These are phyloP conservation scores for Pythium graminicola DNA, from an alignment of 352 stramenopile genomes.

Conservation along the genomic window DNA sequence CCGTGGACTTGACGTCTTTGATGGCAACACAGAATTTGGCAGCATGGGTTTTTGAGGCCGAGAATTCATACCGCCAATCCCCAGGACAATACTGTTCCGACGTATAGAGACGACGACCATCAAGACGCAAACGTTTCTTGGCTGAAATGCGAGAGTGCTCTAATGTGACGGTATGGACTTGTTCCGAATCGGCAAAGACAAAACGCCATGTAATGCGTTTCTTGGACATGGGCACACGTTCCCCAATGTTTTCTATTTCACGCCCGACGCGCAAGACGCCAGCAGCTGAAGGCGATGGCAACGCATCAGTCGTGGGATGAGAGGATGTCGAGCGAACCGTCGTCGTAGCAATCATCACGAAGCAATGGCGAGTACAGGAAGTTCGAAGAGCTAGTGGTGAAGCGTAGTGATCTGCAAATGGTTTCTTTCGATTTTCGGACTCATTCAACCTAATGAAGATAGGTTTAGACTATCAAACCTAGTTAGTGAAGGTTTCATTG, in stretches of 20 bases:
- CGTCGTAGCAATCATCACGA: constrained; percentile 6
- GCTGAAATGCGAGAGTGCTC: constrained; percentile 77
- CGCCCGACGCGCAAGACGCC: constrained; percentile 45
- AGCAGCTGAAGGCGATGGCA: not conserved
- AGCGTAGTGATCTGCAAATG: not conserved
- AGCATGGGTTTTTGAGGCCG: constrained; percentile 29
- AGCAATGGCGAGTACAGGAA: not conserved
- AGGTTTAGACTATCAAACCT: not conserved
- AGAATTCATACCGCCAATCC: constrained; percentile 77
- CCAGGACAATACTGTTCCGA: constrained; percentile 64
- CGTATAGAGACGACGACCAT: constrained; percentile 63
- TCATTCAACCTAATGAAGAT: not conserved
- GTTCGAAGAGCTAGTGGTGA: not conserved
- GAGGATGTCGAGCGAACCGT: not conserved
- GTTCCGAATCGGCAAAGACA: constrained; percentile 59
- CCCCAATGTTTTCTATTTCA: constrained; percentile 81
- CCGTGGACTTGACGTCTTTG: constrained; percentile 61
- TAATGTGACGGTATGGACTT: constrained; percentile 80
- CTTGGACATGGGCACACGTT: constrained; percentile 73
- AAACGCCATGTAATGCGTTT: constrained; percentile 84
- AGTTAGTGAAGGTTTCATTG: no score
- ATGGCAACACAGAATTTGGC: constrained; percentile 59
- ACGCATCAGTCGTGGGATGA: not conserved
- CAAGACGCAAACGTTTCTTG: constrained; percentile 79
- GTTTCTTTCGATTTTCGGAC: constrained; percentile 10